Evolutionary conservation across 2,329 filamentous ascomycete genomes (phyloP), one percentile per base, ranked within the genome.

Genomic region (Colletotrichum cuscutae): DNA sequence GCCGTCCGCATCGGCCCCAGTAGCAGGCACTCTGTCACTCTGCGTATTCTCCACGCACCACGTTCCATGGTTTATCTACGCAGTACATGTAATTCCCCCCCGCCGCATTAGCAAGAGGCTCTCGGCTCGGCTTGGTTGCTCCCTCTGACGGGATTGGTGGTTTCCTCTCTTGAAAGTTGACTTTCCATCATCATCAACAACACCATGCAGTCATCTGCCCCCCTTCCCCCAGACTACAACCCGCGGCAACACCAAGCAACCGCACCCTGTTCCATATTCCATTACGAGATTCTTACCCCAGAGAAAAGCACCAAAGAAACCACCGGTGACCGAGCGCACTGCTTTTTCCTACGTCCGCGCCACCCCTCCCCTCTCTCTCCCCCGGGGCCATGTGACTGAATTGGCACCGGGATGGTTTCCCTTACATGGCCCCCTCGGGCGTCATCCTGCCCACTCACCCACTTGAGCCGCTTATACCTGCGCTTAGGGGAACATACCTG

Each of bases 321-420:
- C 54, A 35, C 60, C 37, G 37, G 37, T 42, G 37, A 42, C 37
- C 28, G 28, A 63, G 26, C 22, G 69, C 53, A 60, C 72, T 76
- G 76, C 74, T 76, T 76, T 77, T 32, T 77, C 65, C 76, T 71
- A 77, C 76, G 76, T 76, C 76, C 70, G 66, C 66, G 64, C 60
- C 62, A 69, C 64, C 61, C 61, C 64, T 65, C 42, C 35, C 56
- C 53, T 46, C 37, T 42, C 37, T 42, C 42, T 9, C 35, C 26
- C 53, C 60, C 52, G 46, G 58, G 65, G 56, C 67, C 63, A 77
- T 77, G 76, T 77, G 76, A 77, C 76, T 57, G 30, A 42, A 65
- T 32, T 65, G 30, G 56, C 69, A 67, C 71, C 75, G 75, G 77
- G 78, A 77, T 80, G 79, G 77, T 75, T 76, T 70, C 66, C 70